Conservation (phyloP, 176 grass and related monocot species). For the Puccinellia tenuiflora region DNA sequence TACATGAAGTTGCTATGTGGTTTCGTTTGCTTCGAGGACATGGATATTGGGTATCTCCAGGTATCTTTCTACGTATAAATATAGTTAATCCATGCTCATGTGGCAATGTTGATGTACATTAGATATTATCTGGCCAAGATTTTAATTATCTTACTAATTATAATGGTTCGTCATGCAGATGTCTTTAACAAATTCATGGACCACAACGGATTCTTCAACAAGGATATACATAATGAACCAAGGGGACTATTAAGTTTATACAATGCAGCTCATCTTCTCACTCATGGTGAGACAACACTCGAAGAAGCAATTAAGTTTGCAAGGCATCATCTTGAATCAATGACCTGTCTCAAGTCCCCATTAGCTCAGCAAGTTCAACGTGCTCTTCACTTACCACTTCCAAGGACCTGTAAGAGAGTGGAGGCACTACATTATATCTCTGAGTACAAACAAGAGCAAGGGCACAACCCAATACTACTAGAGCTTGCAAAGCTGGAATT, state of each 20-base stretch:
- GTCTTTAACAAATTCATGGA: too few relatives aligned
- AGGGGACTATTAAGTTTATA: slow-evolving; percentile 14
- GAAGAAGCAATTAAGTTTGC: slow-evolving; percentile 7
- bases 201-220: too few relatives aligned
- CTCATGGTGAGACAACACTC: neutral
- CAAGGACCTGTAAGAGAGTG: neutral
- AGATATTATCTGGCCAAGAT: too few relatives aligned
- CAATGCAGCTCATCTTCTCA: neutral
- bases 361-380: neutral
- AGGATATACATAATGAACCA: neutral
- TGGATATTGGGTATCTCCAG: too few relatives aligned
- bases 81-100: too few relatives aligned
- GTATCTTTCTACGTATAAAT: too few relatives aligned
- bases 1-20: too few relatives aligned
- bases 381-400: slow-evolving; percentile 21
- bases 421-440: neutral
- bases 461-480: neutral
- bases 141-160: too few relatives aligned
- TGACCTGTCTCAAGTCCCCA: neutral
- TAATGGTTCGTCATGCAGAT: too few relatives aligned
- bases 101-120: too few relatives aligned
- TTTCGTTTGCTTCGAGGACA: too few relatives aligned
- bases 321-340: neutral
- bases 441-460: neutral
- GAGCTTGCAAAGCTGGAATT: slow-evolving; percentile 30